Evolutionary conservation across 1,284 basidiomycete species (phyloP).

Genomic region (Spongispora temasekensis): DNA sequence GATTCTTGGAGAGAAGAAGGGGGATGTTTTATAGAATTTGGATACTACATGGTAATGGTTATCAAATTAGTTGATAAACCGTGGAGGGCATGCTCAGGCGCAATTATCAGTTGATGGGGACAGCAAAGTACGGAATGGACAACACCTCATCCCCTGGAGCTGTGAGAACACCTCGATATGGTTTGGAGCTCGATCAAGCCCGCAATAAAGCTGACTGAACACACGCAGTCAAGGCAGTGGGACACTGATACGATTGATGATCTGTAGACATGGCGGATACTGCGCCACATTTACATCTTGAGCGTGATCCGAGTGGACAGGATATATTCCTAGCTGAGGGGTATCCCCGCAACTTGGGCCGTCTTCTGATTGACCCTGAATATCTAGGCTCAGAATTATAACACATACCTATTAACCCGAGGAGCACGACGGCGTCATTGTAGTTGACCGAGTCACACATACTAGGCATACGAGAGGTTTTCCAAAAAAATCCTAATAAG

Average conservation of each 20-base stretch:
- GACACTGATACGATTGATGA: background rate
- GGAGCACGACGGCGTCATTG: no score
- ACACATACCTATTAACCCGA: no score
- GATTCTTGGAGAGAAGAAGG: background rate
- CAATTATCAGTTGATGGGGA: background rate
- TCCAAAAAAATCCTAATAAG: no score
- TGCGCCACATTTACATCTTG: background rate
- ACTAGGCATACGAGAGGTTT: no score
- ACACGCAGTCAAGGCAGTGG: background rate
- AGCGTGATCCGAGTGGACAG: background rate
- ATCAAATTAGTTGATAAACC: no score
- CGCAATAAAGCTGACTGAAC: background rate
- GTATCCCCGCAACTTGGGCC: background rate
- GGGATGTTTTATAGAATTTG: slow-evolving; percentile 13
- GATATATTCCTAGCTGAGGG: no score
- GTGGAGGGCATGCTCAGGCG: background rate
- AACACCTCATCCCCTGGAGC: background rate
- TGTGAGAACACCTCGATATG: background rate
- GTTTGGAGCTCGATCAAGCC: background rate
- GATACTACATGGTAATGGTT: no score
- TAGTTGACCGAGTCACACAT: no score
- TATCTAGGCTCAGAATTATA: no score
- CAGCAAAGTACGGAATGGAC: background rate
- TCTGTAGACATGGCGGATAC: background rate
- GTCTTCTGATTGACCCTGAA: no score